Evolutionary conservation across 495 filamentous ascomycete genomes (phyloP), one percentile per base, ranked within the genome.

Genomic region (Aspergillus nanangensis): DNA sequence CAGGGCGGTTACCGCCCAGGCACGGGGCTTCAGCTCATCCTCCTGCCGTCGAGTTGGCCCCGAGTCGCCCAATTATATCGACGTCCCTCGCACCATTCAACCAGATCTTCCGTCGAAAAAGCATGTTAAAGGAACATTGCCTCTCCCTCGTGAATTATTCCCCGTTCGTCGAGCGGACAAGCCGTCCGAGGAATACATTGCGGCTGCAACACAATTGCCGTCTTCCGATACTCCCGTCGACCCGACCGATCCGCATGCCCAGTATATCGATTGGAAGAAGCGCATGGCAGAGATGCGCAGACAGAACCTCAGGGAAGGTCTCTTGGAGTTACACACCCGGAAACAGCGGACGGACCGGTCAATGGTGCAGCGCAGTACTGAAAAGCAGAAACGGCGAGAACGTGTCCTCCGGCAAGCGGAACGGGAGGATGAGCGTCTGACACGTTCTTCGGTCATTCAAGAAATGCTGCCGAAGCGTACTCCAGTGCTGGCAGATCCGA

Each of bases 31-130:
- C 50, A 50, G 67, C 41, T 61, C 65, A 31, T 63, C 67, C 9
- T 45, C 69, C 40, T 57, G 39, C 35, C 65, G 62, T 51, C 65
- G 69, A 53, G 61, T 69, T 38, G 71, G 66, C 8, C 87, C 87
- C 13, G 84, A 88, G 57, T 86, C 80, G 34, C 87, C 87, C 48
- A 75, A 76, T 45, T 91, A 81, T 70, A 80, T 91, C 60, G 77
- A 87, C 48, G 66, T 90, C 33, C 87, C 87, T 24, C 63, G 55
- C 34, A 53, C 62, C 14, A 44, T 75, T 5, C 75, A 80, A 55
- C 73, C 82, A 2, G 45, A 61, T 56, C 63, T 67, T 11, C 59
- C 63, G 8, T 51, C 57, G 8, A 74, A 73, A 33, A 69, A 58
- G 15, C 67, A 57, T 45, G 71, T 86, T 47, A 88, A 88, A 67